Percentiles rank a stretch among this genome's conserved stretches.
Evolutionary conservation across 2,329 filamentous ascomycete genomes (phyloP).

Genomic region (Sarocladiaceae sp.): DNA sequence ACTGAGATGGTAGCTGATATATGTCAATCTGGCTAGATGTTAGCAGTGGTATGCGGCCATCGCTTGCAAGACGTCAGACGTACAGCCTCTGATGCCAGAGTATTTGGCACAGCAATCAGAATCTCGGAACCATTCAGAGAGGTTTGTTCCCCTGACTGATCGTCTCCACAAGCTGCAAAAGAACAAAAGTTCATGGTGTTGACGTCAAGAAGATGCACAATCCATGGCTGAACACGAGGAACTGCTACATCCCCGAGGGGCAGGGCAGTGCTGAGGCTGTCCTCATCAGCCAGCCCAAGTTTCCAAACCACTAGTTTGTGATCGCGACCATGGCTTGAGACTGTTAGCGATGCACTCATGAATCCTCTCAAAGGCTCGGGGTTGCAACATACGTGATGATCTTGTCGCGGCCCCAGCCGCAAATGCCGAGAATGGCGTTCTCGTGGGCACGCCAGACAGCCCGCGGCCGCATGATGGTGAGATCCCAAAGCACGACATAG

Average conservation of each 20-base stretch:
- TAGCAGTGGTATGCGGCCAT: neutral
- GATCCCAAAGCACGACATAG: slow-evolving; percentile 81
- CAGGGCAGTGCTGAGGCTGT: slow-evolving; percentile 59
- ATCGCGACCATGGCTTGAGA: slow-evolving; percentile 78
- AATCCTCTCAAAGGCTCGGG: neutral
- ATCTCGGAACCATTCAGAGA: slow-evolving; percentile 33
- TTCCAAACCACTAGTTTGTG: slow-evolving; percentile 85
- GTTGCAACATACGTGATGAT: slow-evolving; percentile 70
- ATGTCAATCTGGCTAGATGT: slow-evolving; percentile 61
- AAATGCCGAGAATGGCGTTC: slow-evolving; percentile 70
- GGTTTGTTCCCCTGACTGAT: slow-evolving; percentile 15
- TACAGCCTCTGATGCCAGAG: slow-evolving; percentile 66
- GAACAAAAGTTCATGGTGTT: slow-evolving; percentile 96
- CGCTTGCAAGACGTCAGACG: slow-evolving; percentile 17
- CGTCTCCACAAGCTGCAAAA: slow-evolving; percentile 58
- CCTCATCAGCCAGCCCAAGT: slow-evolving; percentile 56
- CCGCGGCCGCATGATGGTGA: slow-evolving; percentile 73
- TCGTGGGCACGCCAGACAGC: slow-evolving; percentile 86
- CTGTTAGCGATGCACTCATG: neutral
- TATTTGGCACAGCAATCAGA: slow-evolving; percentile 77
- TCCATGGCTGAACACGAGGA: slow-evolving; percentile 66
- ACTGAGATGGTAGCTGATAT: slow-evolving; percentile 73
- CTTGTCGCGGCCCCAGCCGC: slow-evolving; percentile 65
- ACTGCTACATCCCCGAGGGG: slow-evolving; percentile 60
- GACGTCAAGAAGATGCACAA: slow-evolving; percentile 78